A percentile compares a stretch with the other conserved stretches of the same genome.
Conservation (phyloP, 2,329 filamentous ascomycete species). For the Didymella sp. region DNA sequence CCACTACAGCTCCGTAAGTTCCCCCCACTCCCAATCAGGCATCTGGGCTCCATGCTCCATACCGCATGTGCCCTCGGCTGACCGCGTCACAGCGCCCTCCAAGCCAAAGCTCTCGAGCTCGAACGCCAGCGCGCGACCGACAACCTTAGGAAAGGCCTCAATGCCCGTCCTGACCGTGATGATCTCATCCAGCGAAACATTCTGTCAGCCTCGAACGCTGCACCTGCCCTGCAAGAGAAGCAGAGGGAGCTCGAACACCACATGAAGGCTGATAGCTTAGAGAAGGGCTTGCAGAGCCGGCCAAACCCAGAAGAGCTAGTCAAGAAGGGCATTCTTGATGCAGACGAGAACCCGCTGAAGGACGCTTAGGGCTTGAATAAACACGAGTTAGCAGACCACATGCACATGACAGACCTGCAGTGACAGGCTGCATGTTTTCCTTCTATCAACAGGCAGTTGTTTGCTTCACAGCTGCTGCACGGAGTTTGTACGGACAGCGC, state of each 20-base stretch:
- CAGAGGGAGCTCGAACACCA: constrained; percentile 86
- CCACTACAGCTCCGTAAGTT: constrained; percentile 69
- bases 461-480: not conserved
- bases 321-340: constrained; percentile 77
- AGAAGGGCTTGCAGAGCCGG: constrained; percentile 82
- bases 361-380: constrained; percentile 23
- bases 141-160: constrained; percentile 68
- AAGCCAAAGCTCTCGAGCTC: constrained; percentile 67
- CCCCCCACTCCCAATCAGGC: not conserved
- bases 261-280: constrained; percentile 85
- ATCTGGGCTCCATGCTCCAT: not conserved
- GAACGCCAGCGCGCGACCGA: constrained; percentile 69
- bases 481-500: constrained; percentile 11
- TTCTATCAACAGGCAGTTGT: too few relatives aligned
- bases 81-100: constrained; percentile 60
- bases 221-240: constrained; percentile 78
- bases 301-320: constrained; percentile 79
- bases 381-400: not conserved
- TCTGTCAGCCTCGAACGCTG: constrained; percentile 77
- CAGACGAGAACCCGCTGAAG: constrained; percentile 44
- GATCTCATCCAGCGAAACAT: constrained; percentile 88
- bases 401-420: not conserved
- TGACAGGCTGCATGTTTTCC: not conserved
- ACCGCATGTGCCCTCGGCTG: not conserved
- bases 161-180: constrained; percentile 70